Evolutionary conservation across 768 basidiomycete species (phyloP).

Genomic region (Kwoniella dendrophila): DNA sequence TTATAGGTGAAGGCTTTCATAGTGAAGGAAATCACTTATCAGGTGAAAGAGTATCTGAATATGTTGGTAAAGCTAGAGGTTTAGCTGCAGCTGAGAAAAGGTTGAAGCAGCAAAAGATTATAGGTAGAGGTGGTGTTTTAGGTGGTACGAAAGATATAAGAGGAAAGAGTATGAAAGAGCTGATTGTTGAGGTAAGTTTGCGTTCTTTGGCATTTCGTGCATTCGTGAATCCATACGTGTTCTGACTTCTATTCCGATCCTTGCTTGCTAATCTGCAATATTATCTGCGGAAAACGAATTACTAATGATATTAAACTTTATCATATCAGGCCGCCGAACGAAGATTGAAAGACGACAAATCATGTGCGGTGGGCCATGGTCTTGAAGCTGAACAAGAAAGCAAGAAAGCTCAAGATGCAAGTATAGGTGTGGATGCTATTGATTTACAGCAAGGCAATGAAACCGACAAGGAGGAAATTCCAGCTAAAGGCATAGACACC

Average conservation of each 20-base stretch:
- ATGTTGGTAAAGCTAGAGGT: constrained; percentile 68
- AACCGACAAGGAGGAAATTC: neutral
- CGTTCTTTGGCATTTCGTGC: neutral
- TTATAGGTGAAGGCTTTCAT: constrained; percentile 77
- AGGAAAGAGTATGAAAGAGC: constrained; percentile 67
- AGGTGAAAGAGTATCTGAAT: constrained; percentile 68
- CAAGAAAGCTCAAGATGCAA: constrained; percentile 69
- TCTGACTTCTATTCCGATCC: neutral
- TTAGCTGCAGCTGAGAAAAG: constrained; percentile 80
- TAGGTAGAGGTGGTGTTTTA: constrained; percentile 63
- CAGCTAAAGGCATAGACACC: neutral
- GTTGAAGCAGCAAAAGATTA: constrained; percentile 59
- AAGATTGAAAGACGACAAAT: constrained; percentile 70
- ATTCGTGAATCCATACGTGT: too few species aligned
- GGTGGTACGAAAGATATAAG: constrained; percentile 59
- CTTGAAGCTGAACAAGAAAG: constrained; percentile 57
- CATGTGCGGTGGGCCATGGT: constrained; percentile 60
- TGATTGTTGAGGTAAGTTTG: constrained; percentile 68
- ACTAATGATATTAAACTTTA: neutral
- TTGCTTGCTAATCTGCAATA: too few species aligned
- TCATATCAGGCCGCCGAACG: constrained; percentile 81
- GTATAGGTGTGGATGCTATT: constrained; percentile 63
- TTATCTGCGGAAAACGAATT: neutral
- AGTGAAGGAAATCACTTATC: constrained; percentile 70
- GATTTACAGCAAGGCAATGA: constrained; percentile 28